These are phyloP conservation scores for Colletotrichum orchidophilum DNA, from an alignment of 2,329 filamentous ascomycete species.

Conservation along the genomic window DNA sequence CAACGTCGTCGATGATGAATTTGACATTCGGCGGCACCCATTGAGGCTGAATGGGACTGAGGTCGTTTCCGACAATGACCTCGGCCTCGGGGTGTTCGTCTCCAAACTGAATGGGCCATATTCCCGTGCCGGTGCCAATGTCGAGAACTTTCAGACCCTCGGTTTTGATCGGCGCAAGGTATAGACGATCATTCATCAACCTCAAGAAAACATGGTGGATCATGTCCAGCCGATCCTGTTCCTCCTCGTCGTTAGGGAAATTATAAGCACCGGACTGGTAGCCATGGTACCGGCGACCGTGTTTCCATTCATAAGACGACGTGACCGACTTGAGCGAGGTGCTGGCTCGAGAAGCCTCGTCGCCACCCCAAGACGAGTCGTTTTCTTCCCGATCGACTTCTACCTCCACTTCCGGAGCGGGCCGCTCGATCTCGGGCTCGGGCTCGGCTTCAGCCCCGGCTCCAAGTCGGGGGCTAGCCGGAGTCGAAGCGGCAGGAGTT, in stretches of 20 bases:
- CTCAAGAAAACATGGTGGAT: background rate
- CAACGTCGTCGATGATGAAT: slow-evolving; percentile 41
- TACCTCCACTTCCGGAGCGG: slow-evolving; percentile 18
- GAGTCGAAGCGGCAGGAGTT: slow-evolving; percentile 1
- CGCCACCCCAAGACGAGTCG: slow-evolving; percentile 3
- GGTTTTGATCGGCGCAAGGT: background rate
- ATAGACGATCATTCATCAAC: background rate
- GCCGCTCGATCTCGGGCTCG: background rate
- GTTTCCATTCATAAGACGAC: slow-evolving; percentile 20
- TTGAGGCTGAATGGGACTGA: slow-evolving; percentile 39
- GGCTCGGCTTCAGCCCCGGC: background rate
- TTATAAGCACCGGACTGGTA: slow-evolving; percentile 36
- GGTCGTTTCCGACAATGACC: slow-evolving; percentile 46
- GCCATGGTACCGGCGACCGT: slow-evolving; percentile 24
- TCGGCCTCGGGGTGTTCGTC: slow-evolving; percentile 35
- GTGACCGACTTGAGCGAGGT: slow-evolving; percentile 14
- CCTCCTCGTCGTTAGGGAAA: slow-evolving; percentile 36
- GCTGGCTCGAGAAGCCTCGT: slow-evolving; percentile 13
- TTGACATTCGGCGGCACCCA: slow-evolving; percentile 39
- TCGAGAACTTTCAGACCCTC: background rate
- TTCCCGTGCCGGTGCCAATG: background rate
- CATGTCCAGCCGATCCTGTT: background rate
- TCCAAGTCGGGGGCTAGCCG: background rate
- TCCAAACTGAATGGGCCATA: background rate
- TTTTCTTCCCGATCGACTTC: slow-evolving; percentile 11